These are phyloP conservation scores for Hysterium pulicare DNA, from an alignment of 2,329 filamentous ascomycete species.

Conservation along the genomic window DNA sequence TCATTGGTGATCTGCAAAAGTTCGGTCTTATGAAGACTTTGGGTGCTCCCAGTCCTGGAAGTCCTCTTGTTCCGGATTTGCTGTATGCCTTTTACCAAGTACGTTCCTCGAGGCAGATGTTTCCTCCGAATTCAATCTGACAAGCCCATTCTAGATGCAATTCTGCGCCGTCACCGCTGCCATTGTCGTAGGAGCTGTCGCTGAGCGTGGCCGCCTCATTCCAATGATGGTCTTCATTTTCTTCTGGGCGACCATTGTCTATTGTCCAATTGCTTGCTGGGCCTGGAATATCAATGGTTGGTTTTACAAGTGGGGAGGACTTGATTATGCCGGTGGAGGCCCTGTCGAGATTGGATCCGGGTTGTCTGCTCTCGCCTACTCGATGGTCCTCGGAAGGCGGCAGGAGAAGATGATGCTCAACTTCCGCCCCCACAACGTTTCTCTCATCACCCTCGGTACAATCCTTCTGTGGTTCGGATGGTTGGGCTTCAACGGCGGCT, in stretches of 20 bases:
- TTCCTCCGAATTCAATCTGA: constrained; percentile 9
- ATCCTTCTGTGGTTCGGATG: constrained; percentile 98
- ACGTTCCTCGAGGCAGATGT: constrained; percentile 20
- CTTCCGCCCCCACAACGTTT: constrained; percentile 98
- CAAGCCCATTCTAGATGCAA: constrained; percentile 67
- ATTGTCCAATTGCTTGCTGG: constrained; percentile 96
- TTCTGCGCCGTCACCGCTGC: constrained; percentile 92
- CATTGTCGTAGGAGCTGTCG: constrained; percentile 87
- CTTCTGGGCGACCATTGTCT: constrained; percentile 94
- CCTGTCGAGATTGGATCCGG: constrained; percentile 97
- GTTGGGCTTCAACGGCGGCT: constrained; percentile 98
- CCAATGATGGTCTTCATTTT: constrained; percentile 95
- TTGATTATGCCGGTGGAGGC: constrained; percentile 94
- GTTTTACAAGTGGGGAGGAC: constrained; percentile 83
- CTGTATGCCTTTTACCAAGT: constrained; percentile 94
- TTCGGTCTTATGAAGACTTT: constrained; percentile 86
- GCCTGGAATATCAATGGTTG: constrained; percentile 94
- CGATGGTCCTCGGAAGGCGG: constrained; percentile 88
- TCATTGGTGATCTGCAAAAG: constrained; percentile 85
- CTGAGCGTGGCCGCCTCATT: constrained; percentile 87
- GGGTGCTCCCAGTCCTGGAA: constrained; percentile 80
- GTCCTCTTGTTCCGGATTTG: constrained; percentile 81
- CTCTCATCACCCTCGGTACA: constrained; percentile 91
- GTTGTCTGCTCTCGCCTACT: constrained; percentile 90
- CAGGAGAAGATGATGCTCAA: constrained; percentile 99